These are phyloP conservation scores for Trichophyton schoenleinii DNA, from an alignment of 2,329 filamentous ascomycete species.

Conservation along the genomic window DNA sequence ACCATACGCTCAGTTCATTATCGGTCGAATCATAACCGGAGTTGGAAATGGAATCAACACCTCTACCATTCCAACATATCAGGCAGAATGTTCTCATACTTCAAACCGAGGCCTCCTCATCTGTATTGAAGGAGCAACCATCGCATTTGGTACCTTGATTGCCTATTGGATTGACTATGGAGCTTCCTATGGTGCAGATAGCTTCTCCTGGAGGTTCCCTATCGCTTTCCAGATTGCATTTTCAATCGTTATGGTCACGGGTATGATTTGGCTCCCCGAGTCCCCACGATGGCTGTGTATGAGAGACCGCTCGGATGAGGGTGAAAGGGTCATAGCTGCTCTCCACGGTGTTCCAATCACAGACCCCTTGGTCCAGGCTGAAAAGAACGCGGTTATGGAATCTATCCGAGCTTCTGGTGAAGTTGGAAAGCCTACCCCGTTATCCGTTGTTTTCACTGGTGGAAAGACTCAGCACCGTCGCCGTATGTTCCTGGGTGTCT, in stretches of 20 bases:
- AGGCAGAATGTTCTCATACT: conserved; percentile 37
- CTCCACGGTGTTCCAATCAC: conserved; percentile 19
- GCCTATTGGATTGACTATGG: conserved; percentile 37
- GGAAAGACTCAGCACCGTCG: conserved; percentile 31
- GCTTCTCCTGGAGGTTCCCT: conserved; percentile 35
- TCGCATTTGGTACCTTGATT: conserved; percentile 35
- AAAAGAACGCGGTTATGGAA: conserved; percentile 16
- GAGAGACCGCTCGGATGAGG: conserved; percentile 31
- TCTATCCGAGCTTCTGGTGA: conserved; percentile 39
- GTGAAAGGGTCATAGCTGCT: conserved; percentile 34
- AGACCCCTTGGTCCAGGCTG: conserved; percentile 39
- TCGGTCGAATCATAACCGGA: conserved; percentile 37
- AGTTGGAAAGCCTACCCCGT: conserved; percentile 36
- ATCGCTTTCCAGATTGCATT: conserved; percentile 39
- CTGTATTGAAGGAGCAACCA: conserved; percentile 40
- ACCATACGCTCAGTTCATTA: conserved; percentile 38
- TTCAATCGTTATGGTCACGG: conserved; percentile 28
- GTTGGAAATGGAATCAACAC: conserved; percentile 42
- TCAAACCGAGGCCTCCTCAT: conserved; percentile 46
- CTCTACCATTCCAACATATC: conserved; percentile 36
- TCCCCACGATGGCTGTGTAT: conserved; percentile 22
- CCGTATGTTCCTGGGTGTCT: conserved; percentile 30
- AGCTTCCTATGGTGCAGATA: conserved; percentile 14
- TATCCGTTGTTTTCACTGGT: conserved; percentile 36
- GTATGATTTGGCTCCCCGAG: conserved; percentile 27